phyloP scores from a whole-genome alignment of 2,329 filamentous ascomycete genomes.

The Aspergillus ochraceoroseus region DNA sequence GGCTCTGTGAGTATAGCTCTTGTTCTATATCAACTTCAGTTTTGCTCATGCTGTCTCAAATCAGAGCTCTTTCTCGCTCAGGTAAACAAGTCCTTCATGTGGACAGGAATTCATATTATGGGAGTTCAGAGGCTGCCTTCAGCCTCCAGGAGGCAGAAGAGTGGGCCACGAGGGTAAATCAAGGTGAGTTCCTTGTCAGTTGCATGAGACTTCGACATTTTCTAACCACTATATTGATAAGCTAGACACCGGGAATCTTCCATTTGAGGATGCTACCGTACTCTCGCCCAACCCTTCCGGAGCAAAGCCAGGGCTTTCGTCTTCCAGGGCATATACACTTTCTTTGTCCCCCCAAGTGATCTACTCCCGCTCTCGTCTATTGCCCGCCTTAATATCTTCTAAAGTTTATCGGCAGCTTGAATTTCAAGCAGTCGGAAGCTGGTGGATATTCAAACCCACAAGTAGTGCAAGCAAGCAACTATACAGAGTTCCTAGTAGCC shows the following conservation, averaged over 20 bases:
- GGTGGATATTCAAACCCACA: conserved; percentile 63
- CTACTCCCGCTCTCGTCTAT: conserved; percentile 72
- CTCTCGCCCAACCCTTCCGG: conserved; percentile 21
- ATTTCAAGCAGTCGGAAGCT: conserved; percentile 87
- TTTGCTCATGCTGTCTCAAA: conserved; percentile 52
- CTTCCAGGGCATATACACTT: conserved; percentile 72
- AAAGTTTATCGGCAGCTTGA: conserved; percentile 84
- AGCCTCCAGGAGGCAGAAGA: conserved; percentile 74
- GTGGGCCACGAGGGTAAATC: conserved; percentile 57
- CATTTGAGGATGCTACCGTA: conserved; percentile 41
- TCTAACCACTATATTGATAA: conserved; percentile 16
- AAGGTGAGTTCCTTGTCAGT: conserved; percentile 29
- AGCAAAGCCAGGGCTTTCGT: conserved; percentile 25
- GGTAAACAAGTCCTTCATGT: conserved; percentile 87
- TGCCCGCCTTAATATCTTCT: conserved; percentile 80
- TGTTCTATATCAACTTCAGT: conserved; percentile 13
- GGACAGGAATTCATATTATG: conserved; percentile 84
- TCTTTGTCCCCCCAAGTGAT: conserved; percentile 81
- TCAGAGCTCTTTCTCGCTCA: conserved; percentile 85
- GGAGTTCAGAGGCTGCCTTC: conserved; percentile 76
- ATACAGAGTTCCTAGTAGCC: conserved; percentile 73
- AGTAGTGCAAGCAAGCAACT: conserved; percentile 39
- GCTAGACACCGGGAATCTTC: conserved; percentile 33
- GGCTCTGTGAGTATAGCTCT: conserved; percentile 57
- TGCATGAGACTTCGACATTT: background rate